Evolutionary conservation across 2,329 filamentous ascomycete species (phyloP).

Genomic region (Xylariaceae sp.): DNA sequence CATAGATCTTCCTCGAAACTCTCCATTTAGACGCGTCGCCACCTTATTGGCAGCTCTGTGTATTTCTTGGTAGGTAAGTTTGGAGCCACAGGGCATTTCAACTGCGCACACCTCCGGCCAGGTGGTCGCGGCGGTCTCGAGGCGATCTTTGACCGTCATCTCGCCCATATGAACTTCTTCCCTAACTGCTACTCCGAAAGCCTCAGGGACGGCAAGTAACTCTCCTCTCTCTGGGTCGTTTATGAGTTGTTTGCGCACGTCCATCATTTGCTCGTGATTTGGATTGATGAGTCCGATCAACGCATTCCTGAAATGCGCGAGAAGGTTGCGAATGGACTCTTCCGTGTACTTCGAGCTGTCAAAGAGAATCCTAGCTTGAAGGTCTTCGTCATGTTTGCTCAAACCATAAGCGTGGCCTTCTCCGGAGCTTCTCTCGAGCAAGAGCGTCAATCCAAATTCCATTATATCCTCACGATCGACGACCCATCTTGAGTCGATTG

Average conservation of each 20-base stretch:
- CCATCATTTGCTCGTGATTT: not conserved
- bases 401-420: not conserved
- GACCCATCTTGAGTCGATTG: not conserved
- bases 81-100: not conserved
- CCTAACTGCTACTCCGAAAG: not conserved
- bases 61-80: not conserved
- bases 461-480: constrained; percentile 3
- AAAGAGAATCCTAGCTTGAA: constrained; percentile 1
- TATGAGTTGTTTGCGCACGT: not conserved
- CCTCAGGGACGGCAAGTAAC: not conserved
- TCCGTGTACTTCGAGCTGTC: not conserved
- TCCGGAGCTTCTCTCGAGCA: not conserved
- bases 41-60: not conserved
- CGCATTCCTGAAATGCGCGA: constrained; percentile 5
- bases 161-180: not conserved
- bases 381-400: not conserved
- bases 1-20: not conserved
- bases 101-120: constrained; percentile 3
- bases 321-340: not conserved
- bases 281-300: not conserved
- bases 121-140: not conserved
- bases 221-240: not conserved
- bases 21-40: not conserved
- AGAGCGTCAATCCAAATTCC: constrained; percentile 2
- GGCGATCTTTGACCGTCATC: constrained; percentile 1